Evolutionary conservation across 331 rosid genomes (phyloP), one percentile per base, ranked within the genome.

Genomic region (Acacia pycnantha): DNA sequence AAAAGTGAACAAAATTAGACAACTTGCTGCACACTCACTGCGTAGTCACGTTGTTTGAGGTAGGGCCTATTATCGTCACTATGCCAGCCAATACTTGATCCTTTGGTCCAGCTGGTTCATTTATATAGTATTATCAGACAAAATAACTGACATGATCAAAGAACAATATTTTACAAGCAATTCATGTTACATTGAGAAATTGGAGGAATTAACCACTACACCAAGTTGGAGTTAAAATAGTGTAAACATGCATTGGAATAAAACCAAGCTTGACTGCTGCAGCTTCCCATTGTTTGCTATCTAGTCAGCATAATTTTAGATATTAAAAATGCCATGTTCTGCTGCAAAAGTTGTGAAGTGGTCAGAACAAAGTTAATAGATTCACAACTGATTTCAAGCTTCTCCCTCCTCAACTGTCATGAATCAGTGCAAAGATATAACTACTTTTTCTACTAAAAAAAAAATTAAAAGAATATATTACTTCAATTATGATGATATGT

Each of bases 1-100:
- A 74, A 73, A 31, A 58, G 48, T 67, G 26, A 35, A 66, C 14
- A 7, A 35, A 35, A 33, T 35, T 69, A 31, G 40, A 82, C 33
- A 44, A 79, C 8, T n/a, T 69, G 78, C 29, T 41, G 76, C 72
- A 74, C 33, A 82, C 89, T 41, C 26, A 95, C 99, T 81, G 99
- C 79, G 86, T 89, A 95, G 76, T 92, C 91, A 0, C 99, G 97
- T 79, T 95, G 99, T 77, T 88, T 91, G 56, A 95, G 92, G 78
- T 95, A 95, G 21, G 97, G 92, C 73, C 96, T 85, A 84, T 95
- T 95, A 83, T 95, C 97, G 81, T 95, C 99, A 82, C 97, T 92
- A 85, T 95, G 99, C 97, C 99, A 95, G 71, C 99, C 99, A 85
- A 95, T 95, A 90, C 89, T 91, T 58, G 99, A 89, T 76, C 98